These are phyloP conservation scores for Solanum ossicruentum DNA, from an alignment of 257 asterid genomes.

Conservation along the genomic window DNA sequence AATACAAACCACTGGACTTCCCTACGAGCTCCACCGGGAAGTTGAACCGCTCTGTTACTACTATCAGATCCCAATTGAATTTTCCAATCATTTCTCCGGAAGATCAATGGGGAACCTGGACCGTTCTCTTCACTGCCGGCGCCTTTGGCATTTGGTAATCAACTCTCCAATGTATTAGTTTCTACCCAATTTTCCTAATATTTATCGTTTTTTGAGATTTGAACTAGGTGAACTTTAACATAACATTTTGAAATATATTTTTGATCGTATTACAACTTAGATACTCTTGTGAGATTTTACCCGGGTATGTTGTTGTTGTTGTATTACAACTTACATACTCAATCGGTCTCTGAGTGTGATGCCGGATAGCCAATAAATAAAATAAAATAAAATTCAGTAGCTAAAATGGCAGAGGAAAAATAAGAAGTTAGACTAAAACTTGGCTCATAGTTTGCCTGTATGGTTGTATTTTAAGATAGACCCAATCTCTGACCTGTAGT, in stretches of 20 bases:
- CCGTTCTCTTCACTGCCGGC: constrained; percentile 82
- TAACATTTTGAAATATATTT: background rate
- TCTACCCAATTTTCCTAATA: background rate
- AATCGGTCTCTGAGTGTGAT: too few species aligned
- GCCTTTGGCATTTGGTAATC: constrained; percentile 86
- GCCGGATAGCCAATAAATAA: too few species aligned
- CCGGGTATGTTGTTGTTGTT: too few species aligned
- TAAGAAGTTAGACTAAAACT: background rate
- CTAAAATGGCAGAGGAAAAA: background rate
- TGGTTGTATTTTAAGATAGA: background rate
- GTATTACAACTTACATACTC: background rate
- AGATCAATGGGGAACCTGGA: constrained; percentile 97
- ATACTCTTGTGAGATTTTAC: too few species aligned
- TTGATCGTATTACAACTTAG: background rate
- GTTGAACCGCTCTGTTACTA: constrained; percentile 1
- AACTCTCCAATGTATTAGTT: background rate
- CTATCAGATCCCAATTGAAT: constrained; percentile 37
- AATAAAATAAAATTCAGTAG: background rate
- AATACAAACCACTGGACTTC: background rate
- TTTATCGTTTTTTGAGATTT: background rate
- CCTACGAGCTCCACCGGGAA: constrained; percentile 5
- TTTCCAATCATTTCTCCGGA: constrained; percentile 73
- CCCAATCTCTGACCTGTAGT: background rate
- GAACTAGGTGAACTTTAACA: background rate
- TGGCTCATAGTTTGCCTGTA: background rate